phyloP scores from a whole-genome alignment of 2,329 filamentous ascomycete species.

The Cladosporium sphaerospermum region DNA sequence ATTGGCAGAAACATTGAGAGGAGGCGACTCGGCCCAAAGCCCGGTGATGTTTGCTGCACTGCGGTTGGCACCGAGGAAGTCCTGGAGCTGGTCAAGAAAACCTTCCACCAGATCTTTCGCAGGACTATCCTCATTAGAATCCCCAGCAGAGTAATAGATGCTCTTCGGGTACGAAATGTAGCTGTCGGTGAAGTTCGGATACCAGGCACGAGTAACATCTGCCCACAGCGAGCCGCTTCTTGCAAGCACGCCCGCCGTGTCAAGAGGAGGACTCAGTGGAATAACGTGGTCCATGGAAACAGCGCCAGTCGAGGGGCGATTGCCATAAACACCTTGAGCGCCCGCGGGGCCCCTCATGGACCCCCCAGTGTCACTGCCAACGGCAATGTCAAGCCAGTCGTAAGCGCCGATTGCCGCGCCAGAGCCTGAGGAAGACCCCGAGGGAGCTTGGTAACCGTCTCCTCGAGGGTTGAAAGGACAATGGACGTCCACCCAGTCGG shows the following conservation, averaged over 20 bases:
- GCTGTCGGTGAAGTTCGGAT: background rate
- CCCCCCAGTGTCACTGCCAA: constrained; percentile 41
- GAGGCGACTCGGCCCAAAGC: too few relatives aligned
- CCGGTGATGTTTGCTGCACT: too few relatives aligned
- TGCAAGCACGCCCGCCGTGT: constrained; percentile 13
- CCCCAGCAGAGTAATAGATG: background rate
- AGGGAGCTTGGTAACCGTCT: constrained; percentile 38
- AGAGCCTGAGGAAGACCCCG: constrained; percentile 40
- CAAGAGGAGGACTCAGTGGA: constrained; percentile 15
- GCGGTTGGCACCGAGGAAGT: too few relatives aligned
- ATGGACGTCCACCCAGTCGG: constrained; percentile 43
- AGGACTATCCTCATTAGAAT: background rate
- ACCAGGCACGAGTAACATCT: background rate
- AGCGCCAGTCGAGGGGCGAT: constrained; percentile 16
- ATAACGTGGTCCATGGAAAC: constrained; percentile 16
- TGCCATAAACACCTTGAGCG: constrained; percentile 13
- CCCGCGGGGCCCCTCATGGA: constrained; percentile 14
- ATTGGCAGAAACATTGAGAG: background rate
- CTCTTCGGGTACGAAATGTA: too few relatives aligned
- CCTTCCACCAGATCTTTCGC: background rate
- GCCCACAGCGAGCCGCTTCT: too few relatives aligned
- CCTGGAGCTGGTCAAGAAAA: background rate
- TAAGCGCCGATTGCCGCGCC: constrained; percentile 40
- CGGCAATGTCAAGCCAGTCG: constrained; percentile 41
- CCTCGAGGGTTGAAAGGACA: constrained; percentile 37